phyloP scores from a whole-genome alignment of 2,329 filamentous ascomycete species.

The Cordyceps cateniannulata region DNA sequence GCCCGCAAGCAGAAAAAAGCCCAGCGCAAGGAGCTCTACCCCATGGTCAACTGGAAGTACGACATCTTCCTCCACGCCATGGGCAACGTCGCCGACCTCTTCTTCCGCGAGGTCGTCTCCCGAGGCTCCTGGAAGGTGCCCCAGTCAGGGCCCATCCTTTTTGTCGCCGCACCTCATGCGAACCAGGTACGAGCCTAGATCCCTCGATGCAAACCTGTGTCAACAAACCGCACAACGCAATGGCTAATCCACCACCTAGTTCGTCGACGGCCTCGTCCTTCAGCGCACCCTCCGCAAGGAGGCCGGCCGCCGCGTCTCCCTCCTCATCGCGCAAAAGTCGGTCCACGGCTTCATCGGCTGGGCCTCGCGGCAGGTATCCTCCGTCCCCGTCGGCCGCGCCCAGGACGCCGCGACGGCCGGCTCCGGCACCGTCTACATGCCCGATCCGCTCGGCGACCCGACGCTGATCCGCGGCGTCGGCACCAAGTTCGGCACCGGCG shows the following conservation, averaged over 20 bases:
- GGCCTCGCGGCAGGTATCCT: constrained; percentile 76
- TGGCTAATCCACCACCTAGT: constrained; percentile 44
- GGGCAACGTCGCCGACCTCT: constrained; percentile 83
- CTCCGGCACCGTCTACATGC: constrained; percentile 76
- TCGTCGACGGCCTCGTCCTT: constrained; percentile 89
- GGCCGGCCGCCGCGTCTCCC: constrained; percentile 80
- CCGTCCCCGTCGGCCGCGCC: constrained; percentile 87
- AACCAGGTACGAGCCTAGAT: constrained; percentile 67
- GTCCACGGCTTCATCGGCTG: constrained; percentile 90
- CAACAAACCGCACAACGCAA: neutral
- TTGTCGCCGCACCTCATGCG: constrained; percentile 93
- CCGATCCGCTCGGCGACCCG: constrained; percentile 79
- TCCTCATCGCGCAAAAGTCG: constrained; percentile 92
- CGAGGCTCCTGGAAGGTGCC: constrained; percentile 94
- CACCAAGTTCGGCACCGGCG: constrained; percentile 69
- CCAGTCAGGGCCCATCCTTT: constrained; percentile 78
- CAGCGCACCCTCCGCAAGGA: constrained; percentile 86
- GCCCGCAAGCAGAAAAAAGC: constrained; percentile 2
- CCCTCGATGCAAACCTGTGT: neutral
- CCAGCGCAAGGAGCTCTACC: constrained; percentile 50
- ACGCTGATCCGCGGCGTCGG: constrained; percentile 71
- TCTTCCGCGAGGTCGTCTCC: constrained; percentile 96
- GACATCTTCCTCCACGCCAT: constrained; percentile 72
- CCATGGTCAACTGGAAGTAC: constrained; percentile 69
- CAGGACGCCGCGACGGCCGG: constrained; percentile 81